These are phyloP conservation scores for Mercurialis annua DNA, from an alignment of 345 rosid genomes.

Conservation along the genomic window DNA sequence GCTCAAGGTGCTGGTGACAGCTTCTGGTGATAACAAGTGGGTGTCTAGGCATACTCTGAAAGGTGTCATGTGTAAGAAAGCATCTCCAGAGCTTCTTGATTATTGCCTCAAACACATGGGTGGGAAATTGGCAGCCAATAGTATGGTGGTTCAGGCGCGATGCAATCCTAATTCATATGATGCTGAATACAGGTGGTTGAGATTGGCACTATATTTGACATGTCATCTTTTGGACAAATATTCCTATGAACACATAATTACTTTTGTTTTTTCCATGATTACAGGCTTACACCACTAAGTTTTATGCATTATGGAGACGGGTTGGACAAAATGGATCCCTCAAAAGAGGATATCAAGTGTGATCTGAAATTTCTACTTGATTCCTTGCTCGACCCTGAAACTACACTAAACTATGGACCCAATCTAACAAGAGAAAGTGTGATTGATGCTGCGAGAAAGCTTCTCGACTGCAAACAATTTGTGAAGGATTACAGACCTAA, in stretches of 20 bases:
- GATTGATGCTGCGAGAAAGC: constrained; percentile 47
- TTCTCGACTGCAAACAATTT: constrained; percentile 77
- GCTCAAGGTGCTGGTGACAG: constrained; percentile 46
- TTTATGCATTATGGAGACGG: constrained; percentile 23
- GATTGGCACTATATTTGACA: not conserved
- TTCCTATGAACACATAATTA: not conserved
- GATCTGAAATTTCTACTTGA: constrained; percentile 55
- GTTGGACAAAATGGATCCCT: constrained; percentile 27
- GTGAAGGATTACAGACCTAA: constrained; percentile 44
- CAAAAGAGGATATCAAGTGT: constrained; percentile 42
- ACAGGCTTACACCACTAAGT: constrained; percentile 44
- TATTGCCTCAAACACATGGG: constrained; percentile 61
- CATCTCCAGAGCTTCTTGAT: constrained; percentile 56
- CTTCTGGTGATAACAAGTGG: constrained; percentile 39
- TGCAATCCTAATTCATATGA: constrained; percentile 40
- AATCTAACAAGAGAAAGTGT: constrained; percentile 32
- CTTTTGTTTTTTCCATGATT: not conserved
- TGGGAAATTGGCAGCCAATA: constrained; percentile 35
- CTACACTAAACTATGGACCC: constrained; percentile 30
- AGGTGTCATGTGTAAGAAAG: constrained; percentile 46
- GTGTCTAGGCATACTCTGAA: constrained; percentile 53
- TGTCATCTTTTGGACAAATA: not conserved
- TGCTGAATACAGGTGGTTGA: constrained; percentile 52
- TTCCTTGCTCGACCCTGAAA: constrained; percentile 49
- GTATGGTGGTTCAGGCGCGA: constrained; percentile 43